Conservation (phyloP, 192 early-diverging fungal species). For the Lobosporangium transversale region DNA sequence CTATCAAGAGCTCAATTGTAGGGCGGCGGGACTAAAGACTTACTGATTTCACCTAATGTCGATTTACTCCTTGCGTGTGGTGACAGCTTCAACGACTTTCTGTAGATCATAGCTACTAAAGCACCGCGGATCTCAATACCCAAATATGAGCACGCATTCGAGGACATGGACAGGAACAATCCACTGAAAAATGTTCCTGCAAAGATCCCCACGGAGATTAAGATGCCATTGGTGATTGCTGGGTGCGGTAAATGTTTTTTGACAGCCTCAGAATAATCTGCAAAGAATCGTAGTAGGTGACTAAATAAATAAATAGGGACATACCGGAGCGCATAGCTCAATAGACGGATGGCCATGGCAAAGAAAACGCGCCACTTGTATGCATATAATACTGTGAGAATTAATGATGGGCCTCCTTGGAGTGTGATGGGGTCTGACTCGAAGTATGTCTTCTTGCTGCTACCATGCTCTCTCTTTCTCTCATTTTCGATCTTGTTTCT, state of each 20-base stretch:
- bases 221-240: constrained; percentile 8
- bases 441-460: not conserved
- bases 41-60: constrained; percentile 41
- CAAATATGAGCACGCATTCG: constrained; percentile 57
- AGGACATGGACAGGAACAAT: constrained; percentile 25
- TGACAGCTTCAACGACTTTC: constrained; percentile 77
- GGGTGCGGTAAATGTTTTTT: constrained; percentile 25
- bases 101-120: constrained; percentile 79
- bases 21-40: not conserved
- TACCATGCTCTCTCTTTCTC: not conserved
- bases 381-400: constrained; percentile 13
- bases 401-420: constrained; percentile 12
- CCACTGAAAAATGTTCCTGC: constrained; percentile 18
- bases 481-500: not conserved
- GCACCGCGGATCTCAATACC: constrained; percentile 76
- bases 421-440: not conserved
- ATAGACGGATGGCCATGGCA: constrained; percentile 19
- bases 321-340: constrained; percentile 27
- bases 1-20: too few species aligned
- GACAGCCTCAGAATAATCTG: constrained; percentile 38
- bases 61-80: constrained; percentile 49
- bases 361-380: constrained; percentile 19
- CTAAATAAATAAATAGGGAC: constrained; percentile 27
- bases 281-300: constrained; percentile 33
- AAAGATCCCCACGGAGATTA: constrained; percentile 40